phyloP scores from a whole-genome alignment of 2,329 filamentous ascomycete species.

The Alternaria brassicae region DNA sequence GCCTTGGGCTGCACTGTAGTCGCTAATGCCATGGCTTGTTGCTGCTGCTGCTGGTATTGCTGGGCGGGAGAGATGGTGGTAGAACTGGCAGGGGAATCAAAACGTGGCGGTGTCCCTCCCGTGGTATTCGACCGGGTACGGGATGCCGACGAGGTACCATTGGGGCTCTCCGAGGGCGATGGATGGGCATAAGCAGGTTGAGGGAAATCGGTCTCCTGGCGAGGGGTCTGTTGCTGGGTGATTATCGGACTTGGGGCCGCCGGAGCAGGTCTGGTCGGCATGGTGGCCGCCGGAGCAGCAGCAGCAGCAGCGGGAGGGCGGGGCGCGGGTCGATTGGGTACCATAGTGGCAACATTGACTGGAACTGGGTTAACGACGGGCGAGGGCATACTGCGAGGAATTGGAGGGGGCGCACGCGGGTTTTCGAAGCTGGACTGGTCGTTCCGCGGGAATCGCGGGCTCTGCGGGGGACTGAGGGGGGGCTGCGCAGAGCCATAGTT shows the following conservation, averaged over 20 bases:
- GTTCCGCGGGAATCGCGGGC: constrained; percentile 87
- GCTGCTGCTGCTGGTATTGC: constrained; percentile 79
- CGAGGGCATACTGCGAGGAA: constrained; percentile 63
- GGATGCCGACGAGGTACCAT: constrained; percentile 45
- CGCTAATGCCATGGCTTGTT: constrained; percentile 78
- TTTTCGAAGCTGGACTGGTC: constrained; percentile 97
- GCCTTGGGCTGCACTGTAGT: constrained; percentile 75
- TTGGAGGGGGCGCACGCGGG: constrained; percentile 87
- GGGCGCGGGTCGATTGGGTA: constrained; percentile 85
- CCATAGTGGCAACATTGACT: constrained; percentile 55
- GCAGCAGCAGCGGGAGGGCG: constrained; percentile 72
- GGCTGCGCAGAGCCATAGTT: constrained; percentile 55
- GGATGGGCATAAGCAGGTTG: constrained; percentile 54
- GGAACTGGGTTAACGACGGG: constrained; percentile 53
- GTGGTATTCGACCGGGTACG: constrained; percentile 56
- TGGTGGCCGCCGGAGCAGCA: constrained; percentile 54
- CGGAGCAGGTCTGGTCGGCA: constrained; percentile 65
- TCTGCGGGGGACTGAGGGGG: constrained; percentile 75
- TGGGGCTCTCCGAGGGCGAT: constrained; percentile 48
- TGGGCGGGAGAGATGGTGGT: constrained; percentile 51
- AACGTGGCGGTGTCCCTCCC: constrained; percentile 44
- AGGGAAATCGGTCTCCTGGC: constrained; percentile 52
- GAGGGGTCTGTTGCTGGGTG: constrained; percentile 37
- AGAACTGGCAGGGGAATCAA: constrained; percentile 57
- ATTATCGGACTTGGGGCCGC: constrained; percentile 59